Evolutionary conservation across 2,329 filamentous ascomycete species (phyloP).

Genomic region (Trichoderma pleuroti): DNA sequence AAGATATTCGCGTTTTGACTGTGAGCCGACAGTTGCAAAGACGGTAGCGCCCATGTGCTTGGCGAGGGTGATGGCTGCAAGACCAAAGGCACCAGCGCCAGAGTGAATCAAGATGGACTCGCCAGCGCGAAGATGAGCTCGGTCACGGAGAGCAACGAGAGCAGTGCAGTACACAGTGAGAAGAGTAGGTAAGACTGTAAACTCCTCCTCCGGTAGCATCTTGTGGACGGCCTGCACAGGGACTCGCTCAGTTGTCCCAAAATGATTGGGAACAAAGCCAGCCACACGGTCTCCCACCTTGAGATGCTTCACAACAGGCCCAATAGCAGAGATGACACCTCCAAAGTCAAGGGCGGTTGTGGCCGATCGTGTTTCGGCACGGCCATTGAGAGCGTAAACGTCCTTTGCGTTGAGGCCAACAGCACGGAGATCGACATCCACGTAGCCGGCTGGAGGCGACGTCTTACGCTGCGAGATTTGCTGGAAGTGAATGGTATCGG

Average conservation of each 20-base stretch:
- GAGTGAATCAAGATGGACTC: slow-evolving; percentile 25
- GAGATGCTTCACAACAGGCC: slow-evolving; percentile 20
- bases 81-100: slow-evolving; percentile 23
- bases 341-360: slow-evolving; percentile 28
- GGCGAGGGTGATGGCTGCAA: slow-evolving; percentile 22
- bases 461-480: slow-evolving; percentile 13
- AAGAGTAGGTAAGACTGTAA: slow-evolving; percentile 22
- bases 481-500: slow-evolving; percentile 25
- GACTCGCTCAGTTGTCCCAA: slow-evolving; percentile 25
- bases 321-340: slow-evolving; percentile 26
- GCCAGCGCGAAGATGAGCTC: slow-evolving; percentile 26
- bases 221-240: background rate
- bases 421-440: background rate
- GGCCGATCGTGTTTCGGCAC: slow-evolving; percentile 28
- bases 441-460: slow-evolving; percentile 12
- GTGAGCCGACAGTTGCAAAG: slow-evolving; percentile 29
- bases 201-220: slow-evolving; percentile 32
- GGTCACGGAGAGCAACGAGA: slow-evolving; percentile 22
- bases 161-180: slow-evolving; percentile 16
- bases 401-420: slow-evolving; percentile 27
- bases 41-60: slow-evolving; percentile 25
- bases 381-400: slow-evolving; percentile 28
- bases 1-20: slow-evolving; percentile 29
- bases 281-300: slow-evolving; percentile 29
- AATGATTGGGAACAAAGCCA: slow-evolving; percentile 24